Evolutionary conservation across 208 protist species (phyloP).

Genomic region (Trypanosoma congolense): DNA sequence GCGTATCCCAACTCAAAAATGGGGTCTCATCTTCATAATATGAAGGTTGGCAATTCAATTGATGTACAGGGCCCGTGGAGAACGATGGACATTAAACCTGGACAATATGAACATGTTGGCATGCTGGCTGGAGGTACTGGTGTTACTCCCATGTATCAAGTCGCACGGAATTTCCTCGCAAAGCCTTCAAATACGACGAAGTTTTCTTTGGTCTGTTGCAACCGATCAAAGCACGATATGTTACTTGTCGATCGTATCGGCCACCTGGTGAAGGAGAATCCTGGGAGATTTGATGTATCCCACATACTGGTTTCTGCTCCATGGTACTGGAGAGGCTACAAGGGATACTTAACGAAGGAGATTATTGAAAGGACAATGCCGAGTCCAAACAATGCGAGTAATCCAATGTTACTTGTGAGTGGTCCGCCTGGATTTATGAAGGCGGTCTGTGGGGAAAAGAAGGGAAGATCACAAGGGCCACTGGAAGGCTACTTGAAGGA

Average conservation of each 20-base stretch:
- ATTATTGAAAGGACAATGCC: constrained; percentile 86
- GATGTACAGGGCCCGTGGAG: constrained; percentile 88
- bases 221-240: constrained; percentile 89
- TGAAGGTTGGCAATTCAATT: constrained; percentile 88
- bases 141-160: constrained; percentile 91
- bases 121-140: constrained; percentile 89
- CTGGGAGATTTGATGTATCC: constrained; percentile 86
- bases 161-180: constrained; percentile 66
- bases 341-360: constrained; percentile 71
- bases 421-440: constrained; percentile 86
- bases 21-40: constrained; percentile 83
- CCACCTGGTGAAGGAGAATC: constrained; percentile 62
- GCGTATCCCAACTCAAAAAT: constrained; percentile 89
- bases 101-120: constrained; percentile 84
- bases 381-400: constrained; percentile 43
- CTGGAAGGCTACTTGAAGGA: constrained; percentile 59
- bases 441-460: constrained; percentile 79
- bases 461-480: constrained; percentile 65
- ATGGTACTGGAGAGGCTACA: constrained; percentile 65
- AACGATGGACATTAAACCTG: constrained; percentile 84
- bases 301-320: constrained; percentile 80
- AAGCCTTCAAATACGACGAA: constrained; percentile 81
- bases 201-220: constrained; percentile 85
- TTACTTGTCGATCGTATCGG: constrained; percentile 87
- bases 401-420: constrained; percentile 79